Conservation (phyloP, 2,329 filamentous ascomycete species). For the Fonsecaea monophora region DNA sequence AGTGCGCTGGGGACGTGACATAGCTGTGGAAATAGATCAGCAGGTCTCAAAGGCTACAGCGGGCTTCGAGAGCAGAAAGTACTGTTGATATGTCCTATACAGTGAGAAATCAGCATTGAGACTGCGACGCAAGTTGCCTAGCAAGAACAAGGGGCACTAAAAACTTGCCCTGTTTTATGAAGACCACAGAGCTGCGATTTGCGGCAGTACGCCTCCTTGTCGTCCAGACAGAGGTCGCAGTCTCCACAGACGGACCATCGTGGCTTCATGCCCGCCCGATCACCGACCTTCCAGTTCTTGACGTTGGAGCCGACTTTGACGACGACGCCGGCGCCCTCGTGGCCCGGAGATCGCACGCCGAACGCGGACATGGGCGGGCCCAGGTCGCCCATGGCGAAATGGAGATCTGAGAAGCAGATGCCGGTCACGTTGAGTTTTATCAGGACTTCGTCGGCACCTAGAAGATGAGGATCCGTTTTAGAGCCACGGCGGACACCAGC, state of each 20-base stretch:
- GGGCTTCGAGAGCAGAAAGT: neutral
- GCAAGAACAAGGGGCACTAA: neutral
- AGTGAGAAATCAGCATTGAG: neutral
- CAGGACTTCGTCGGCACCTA: conserved; percentile 61
- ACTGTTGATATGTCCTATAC: neutral
- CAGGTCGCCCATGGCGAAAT: conserved; percentile 63
- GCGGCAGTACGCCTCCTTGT: conserved; percentile 61
- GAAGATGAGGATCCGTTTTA: neutral
- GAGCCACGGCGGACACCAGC: neutral
- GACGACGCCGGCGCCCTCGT: conserved; percentile 65
- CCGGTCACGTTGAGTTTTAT: conserved; percentile 64
- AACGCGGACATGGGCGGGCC: conserved; percentile 54
- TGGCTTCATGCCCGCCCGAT: conserved; percentile 61
- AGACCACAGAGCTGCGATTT: conserved; percentile 56
- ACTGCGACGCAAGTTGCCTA: neutral
- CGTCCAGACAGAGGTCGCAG: conserved; percentile 56
- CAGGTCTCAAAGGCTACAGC: conserved; percentile 18
- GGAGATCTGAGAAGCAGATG: conserved; percentile 64
- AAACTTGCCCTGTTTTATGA: conserved; percentile 34
- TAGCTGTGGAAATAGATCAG: conserved; percentile 47
- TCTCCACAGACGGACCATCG: conserved; percentile 58
- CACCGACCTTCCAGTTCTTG: conserved; percentile 59
- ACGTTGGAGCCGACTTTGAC: conserved; percentile 63
- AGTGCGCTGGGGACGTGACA: conserved; percentile 61
- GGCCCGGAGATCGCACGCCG: conserved; percentile 47